Conservation (phyloP, 2,329 filamentous ascomycete genomes). For the Botryotinia convoluta region DNA sequence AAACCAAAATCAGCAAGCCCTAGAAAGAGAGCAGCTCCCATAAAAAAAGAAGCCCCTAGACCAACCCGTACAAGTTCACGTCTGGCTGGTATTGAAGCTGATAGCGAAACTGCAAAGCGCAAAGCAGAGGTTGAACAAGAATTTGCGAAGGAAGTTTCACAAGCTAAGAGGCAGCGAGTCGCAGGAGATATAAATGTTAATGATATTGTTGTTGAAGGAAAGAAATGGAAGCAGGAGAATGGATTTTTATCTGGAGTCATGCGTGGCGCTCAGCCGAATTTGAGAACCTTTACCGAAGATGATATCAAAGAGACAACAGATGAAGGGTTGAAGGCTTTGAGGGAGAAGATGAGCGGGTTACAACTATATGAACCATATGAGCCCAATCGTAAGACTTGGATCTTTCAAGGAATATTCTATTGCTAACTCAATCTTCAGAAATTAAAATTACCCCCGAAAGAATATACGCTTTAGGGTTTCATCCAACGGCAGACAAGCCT, state of each 20-base stretch:
- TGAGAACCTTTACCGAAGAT: conserved; percentile 81
- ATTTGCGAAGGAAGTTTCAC: conserved; percentile 54
- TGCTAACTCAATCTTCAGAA: conserved; percentile 47
- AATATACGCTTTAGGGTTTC: conserved; percentile 83
- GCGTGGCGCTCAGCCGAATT: conserved; percentile 72
- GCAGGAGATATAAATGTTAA: conserved; percentile 67
- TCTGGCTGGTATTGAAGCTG: conserved; percentile 53
- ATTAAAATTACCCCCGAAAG: conserved; percentile 90
- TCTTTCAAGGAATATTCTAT: conserved; percentile 1
- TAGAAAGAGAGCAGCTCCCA: conserved; percentile 44
- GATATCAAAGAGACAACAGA: conserved; percentile 78
- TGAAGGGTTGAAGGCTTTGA: conserved; percentile 67
- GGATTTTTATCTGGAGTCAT: conserved; percentile 64
- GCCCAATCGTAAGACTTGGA: conserved; percentile 62
- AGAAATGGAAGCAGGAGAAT: conserved; percentile 67
- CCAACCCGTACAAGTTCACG: conserved; percentile 58
- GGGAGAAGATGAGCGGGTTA: conserved; percentile 74
- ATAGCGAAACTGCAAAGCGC: conserved; percentile 61
- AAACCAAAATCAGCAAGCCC: conserved; percentile 48
- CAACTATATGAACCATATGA: conserved; percentile 80
- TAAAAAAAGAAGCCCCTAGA: conserved; percentile 48
- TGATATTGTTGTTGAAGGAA: conserved; percentile 77
- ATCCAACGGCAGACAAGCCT: conserved; percentile 81
- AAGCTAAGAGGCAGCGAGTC: conserved; percentile 62
- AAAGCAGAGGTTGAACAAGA: conserved; percentile 65